A percentile compares a stretch with the other conserved stretches of the same genome.
These are phyloP conservation scores for Rehmannia glutinosa DNA, from an alignment of 257 asterid genomes.

Conservation along the genomic window DNA sequence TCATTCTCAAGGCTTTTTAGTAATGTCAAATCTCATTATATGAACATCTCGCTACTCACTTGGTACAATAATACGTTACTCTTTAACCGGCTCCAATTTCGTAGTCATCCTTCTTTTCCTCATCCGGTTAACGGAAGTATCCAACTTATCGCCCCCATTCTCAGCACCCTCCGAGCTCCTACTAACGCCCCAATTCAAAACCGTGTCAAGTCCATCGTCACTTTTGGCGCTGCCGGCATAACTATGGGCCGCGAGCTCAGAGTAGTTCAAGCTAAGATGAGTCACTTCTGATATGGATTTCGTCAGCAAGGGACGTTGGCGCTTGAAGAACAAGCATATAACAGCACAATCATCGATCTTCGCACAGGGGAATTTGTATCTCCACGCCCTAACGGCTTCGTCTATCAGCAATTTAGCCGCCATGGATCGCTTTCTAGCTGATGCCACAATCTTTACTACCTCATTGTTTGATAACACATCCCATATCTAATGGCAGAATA, in stretches of 20 bases:
- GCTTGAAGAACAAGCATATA: conserved; percentile 66
- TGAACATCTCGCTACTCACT: background rate
- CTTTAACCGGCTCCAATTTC: background rate
- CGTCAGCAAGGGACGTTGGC: conserved; percentile 49
- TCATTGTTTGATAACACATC: conserved; percentile 72
- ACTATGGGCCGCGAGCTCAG: conserved; percentile 17
- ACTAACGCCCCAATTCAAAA: conserved; percentile 44
- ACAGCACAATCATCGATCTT: conserved; percentile 75
- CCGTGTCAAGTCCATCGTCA: conserved; percentile 81
- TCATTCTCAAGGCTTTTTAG: background rate
- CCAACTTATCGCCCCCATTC: background rate
- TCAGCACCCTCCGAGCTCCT: no score
- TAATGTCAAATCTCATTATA: background rate
- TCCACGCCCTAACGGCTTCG: conserved; percentile 66
- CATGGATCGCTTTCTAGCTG: conserved; percentile 51
- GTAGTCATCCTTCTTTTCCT: background rate
- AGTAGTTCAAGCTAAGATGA: conserved; percentile 47
- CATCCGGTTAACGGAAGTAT: background rate
- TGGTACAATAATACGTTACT: no score
- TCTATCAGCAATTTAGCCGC: conserved; percentile 64
- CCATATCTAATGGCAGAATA: conserved; percentile 53
- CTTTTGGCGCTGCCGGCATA: conserved; percentile 17
- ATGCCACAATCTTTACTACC: conserved; percentile 58
- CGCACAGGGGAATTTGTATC: conserved; percentile 57
- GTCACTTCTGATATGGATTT: conserved; percentile 58